Evolutionary conservation across 495 filamentous ascomycete species (phyloP).

Genomic region (Tuber microsphaerosporum): DNA sequence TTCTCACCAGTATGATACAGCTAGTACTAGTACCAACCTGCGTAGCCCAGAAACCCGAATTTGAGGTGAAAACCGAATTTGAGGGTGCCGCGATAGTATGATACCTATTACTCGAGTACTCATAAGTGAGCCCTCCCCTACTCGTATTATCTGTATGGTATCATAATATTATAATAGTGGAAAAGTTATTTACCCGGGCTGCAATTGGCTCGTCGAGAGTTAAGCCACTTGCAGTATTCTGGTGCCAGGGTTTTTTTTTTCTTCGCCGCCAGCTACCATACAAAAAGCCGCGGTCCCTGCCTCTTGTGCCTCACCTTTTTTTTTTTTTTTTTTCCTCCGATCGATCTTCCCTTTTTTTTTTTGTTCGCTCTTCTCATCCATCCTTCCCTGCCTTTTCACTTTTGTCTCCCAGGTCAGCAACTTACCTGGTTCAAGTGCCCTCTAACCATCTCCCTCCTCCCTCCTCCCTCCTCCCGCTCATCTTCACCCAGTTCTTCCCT

Average conservation of each 20-base stretch:
- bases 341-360: neutral
- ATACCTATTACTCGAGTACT: too few relatives aligned
- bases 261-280: neutral
- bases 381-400: neutral
- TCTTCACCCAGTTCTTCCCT: constrained; percentile 8
- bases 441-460: neutral
- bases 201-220: too few relatives aligned
- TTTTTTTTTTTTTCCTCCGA: neutral
- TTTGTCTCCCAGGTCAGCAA: neutral
- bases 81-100: too few relatives aligned
- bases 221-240: too few relatives aligned
- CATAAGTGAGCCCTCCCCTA: too few relatives aligned
- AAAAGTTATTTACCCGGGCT: too few relatives aligned
- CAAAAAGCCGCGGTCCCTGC: neutral
- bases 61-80: too few relatives aligned
- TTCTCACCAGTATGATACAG: too few relatives aligned
- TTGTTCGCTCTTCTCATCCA: neutral
- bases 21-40: too few relatives aligned
- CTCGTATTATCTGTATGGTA: too few relatives aligned
- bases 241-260: neutral
- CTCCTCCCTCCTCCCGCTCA: neutral
- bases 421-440: neutral
- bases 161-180: too few relatives aligned
- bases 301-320: neutral
- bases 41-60: too few relatives aligned